These are phyloP conservation scores for Entelexis paramagnoliae DNA, from an alignment of 1,139 yeast genomes.

Conservation along the genomic window DNA sequence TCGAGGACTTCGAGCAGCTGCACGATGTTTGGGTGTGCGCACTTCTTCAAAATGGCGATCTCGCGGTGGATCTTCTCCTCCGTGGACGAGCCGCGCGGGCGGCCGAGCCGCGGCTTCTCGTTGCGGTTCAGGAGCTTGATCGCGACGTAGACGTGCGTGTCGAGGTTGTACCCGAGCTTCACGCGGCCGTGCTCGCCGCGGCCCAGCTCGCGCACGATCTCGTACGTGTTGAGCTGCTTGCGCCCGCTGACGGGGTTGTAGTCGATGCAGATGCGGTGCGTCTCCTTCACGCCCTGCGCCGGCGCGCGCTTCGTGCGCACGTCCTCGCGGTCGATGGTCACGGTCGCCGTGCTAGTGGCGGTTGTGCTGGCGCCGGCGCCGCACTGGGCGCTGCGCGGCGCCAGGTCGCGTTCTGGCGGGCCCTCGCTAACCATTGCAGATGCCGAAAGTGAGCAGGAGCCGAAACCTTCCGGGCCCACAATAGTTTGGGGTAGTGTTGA, in stretches of 20 bases:
- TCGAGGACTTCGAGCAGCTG: conserved; percentile 80
- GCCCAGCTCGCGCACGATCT: conserved; percentile 78
- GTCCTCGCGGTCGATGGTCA: background rate
- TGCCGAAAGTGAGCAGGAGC: background rate
- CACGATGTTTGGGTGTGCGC: conserved; percentile 86
- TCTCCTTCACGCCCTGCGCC: conserved; percentile 54
- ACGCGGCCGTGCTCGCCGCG: conserved; percentile 97
- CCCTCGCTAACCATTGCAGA: background rate
- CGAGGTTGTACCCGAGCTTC: conserved; percentile 70
- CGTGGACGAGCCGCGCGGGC: conserved; percentile 40
- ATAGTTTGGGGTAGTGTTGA: background rate
- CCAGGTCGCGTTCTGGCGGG: background rate
- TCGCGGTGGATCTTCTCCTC: conserved; percentile 77
- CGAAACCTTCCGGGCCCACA: background rate
- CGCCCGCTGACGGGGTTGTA: conserved; percentile 82
- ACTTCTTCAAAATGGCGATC: conserved; percentile 91
- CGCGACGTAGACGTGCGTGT: conserved; percentile 68
- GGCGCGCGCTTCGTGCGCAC: background rate
- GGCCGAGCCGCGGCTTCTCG: conserved; percentile 50
- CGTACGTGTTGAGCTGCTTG: conserved; percentile 81
- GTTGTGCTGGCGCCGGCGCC: conserved; percentile 3
- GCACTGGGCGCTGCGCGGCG: background rate
- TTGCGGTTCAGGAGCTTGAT: conserved; percentile 83
- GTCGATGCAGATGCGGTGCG: conserved; percentile 67
- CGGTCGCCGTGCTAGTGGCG: background rate